Conservation (phyloP, 2,329 filamentous ascomycete species). For the Botrytis porri region DNA sequence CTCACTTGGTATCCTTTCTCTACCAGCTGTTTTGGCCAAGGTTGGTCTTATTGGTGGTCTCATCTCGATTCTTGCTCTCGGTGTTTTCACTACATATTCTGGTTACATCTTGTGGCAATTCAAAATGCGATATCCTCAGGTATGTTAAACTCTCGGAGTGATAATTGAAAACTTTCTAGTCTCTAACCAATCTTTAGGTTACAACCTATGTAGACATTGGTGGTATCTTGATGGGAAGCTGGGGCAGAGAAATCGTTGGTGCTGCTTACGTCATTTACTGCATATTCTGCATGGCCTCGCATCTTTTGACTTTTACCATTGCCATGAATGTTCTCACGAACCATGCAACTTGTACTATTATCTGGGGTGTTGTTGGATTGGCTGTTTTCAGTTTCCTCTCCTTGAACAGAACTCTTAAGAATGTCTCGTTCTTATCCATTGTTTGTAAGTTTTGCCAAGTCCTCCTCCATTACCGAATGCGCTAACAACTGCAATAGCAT, state of each 20-base stretch:
- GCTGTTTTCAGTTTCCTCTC: constrained; percentile 50
- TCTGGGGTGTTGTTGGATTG: constrained; percentile 51
- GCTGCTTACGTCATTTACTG: constrained; percentile 51
- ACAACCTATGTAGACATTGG: constrained; percentile 55
- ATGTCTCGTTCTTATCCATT: constrained; percentile 53
- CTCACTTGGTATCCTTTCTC: constrained; percentile 22
- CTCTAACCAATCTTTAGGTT: not conserved
- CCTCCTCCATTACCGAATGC: not conserved
- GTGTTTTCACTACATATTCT: constrained; percentile 56
- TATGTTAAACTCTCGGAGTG: constrained; percentile 34
- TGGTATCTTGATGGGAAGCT: constrained; percentile 48
- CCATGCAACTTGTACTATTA: constrained; percentile 53
- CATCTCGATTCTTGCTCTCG: constrained; percentile 52
- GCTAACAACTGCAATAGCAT: constrained; percentile 42
- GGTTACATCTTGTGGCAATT: constrained; percentile 60
- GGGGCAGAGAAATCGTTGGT: constrained; percentile 48
- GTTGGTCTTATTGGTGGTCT: constrained; percentile 33
- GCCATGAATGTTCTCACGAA: constrained; percentile 56
- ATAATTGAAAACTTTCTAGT: no score
- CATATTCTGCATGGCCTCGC: constrained; percentile 60
- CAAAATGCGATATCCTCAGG: constrained; percentile 50
- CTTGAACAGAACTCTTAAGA: constrained; percentile 54
- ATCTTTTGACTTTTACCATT: constrained; percentile 57
- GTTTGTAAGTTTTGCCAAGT: constrained; percentile 42
- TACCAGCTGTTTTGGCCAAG: constrained; percentile 20